A percentile compares a stretch with the other conserved stretches of the same genome.
phyloP scores from a whole-genome alignment of 495 filamentous ascomycete genomes.

The Astrocystis sublimbata region DNA sequence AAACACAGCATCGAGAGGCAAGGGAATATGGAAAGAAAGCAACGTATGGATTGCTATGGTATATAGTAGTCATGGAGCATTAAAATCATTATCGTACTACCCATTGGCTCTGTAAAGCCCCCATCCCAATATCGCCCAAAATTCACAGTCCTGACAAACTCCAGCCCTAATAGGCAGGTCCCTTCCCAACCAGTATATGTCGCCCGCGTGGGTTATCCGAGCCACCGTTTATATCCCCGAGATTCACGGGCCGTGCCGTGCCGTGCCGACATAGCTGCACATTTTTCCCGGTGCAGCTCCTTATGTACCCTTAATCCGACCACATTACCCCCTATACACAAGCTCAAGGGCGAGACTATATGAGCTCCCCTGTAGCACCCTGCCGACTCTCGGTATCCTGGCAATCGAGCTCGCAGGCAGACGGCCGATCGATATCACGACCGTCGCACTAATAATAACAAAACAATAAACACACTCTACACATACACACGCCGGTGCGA shows the following conservation, averaged over 20 bases:
- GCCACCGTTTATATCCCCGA: not conserved
- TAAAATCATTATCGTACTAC: conserved; percentile 15
- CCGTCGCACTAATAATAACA: too few relatives aligned
- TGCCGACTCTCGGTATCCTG: not conserved
- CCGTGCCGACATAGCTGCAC: too few relatives aligned
- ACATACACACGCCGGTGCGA: conserved; percentile 37
- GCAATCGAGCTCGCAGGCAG: not conserved
- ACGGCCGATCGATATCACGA: not conserved
- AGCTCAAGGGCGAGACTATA: not conserved
- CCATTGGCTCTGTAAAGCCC: not conserved
- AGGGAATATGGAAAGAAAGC: not conserved
- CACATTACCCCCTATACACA: conserved; percentile 7
- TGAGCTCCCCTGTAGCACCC: not conserved
- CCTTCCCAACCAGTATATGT: not conserved
- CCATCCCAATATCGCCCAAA: not conserved
- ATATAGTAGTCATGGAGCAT: conserved; percentile 11
- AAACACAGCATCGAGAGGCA: not conserved
- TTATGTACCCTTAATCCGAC: conserved; percentile 12
- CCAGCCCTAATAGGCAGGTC: not conserved
- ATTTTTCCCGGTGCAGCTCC: not conserved
- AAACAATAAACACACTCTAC: too few relatives aligned
- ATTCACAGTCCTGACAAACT: not conserved
- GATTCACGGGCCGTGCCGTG: not conserved
- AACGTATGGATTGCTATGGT: conserved; percentile 1
- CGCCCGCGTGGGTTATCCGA: not conserved